Base-by-base conservation (phyloP, 805 yeast genomes). In the Kodamaea restingae region DNA sequence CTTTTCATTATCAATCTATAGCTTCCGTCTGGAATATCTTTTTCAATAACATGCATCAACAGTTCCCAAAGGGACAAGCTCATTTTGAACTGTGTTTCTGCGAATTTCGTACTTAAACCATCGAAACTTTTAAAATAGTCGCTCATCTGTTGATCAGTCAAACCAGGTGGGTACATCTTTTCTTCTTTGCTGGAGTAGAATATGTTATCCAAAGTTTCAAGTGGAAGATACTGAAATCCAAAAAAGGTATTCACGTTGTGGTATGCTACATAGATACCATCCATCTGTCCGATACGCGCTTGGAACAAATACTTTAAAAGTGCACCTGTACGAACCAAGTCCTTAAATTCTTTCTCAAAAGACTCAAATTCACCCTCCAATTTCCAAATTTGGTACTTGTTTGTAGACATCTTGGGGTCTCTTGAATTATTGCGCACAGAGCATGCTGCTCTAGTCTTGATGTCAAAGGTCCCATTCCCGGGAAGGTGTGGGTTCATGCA, bases 241-340 rank as follows among this genome's bases (percentile, higher is more conserved):
- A 91, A 87, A 50, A 90, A 75, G 35, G 79, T 67, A 21, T 76
- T 70, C 37, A 88, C 74, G 57, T 90, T 91, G 59, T 91, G 98
- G 58, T 81, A 91, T 0, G 96, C 96, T 11, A 91, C 71, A 49
- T 86, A 88, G 2, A 93, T 87, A 4, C 98, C 98, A 60, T 90
- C 97, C 98, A 93, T 91, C 51, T 84, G 80, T 2, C 98, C 98
- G 30, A 91, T 84, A 45, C 97, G 71, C 0, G 96, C 98, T 60
- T 93, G 98, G 48, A 91, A 69, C 2, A 85, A 75, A 55, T 91
- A 91, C 61, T 91, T 91, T 49, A 91, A 65, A 61, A 91, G 62
- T 0, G 93, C 82, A 2, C 70, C 71, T 2, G 91, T 76, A 42
- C 85, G 65, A 12, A 81, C 75, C 50, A 91, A 71, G 52, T 91